Percentiles rank a stretch among this genome's conserved stretches.
Evolutionary conservation across 1,284 basidiomycete species (phyloP).

Genomic region (Fomes fomentarius): DNA sequence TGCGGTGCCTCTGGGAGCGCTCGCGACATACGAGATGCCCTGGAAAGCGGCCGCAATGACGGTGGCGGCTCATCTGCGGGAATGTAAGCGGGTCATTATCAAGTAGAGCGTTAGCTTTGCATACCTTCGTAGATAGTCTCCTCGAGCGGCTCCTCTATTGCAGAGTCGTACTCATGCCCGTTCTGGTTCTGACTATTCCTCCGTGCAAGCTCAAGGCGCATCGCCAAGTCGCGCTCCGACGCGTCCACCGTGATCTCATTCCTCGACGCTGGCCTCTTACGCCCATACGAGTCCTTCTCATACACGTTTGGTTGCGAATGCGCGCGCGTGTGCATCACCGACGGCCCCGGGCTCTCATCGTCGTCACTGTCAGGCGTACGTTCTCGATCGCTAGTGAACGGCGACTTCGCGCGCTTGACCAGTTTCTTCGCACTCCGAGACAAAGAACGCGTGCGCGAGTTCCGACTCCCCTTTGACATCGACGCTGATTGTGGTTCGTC

Average conservation of each 20-base stretch:
- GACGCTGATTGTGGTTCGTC: conserved; percentile 47
- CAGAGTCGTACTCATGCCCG: conserved; percentile 43
- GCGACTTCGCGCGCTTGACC: conserved; percentile 61
- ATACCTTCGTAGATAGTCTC: conserved; percentile 81
- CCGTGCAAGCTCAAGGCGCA: conserved; percentile 77
- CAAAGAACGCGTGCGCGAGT: conserved; percentile 44
- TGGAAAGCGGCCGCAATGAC: conserved; percentile 55
- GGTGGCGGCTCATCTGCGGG: conserved; percentile 61
- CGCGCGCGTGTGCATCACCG: not conserved
- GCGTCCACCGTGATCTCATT: conserved; percentile 52
- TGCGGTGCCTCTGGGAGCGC: conserved; percentile 31
- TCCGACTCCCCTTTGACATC: conserved; percentile 34
- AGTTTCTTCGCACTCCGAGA: conserved; percentile 43
- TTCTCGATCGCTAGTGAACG: conserved; percentile 42
- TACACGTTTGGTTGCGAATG: conserved; percentile 3
- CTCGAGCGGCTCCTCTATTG: conserved; percentile 52
- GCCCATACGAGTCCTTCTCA: conserved; percentile 9
- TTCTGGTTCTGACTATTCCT: conserved; percentile 80
- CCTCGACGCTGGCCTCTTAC: conserved; percentile 39
- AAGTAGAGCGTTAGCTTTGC: conserved; percentile 16
- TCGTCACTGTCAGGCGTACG: conserved; percentile 45
- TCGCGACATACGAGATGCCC: conserved; percentile 41
- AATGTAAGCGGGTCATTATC: not conserved
- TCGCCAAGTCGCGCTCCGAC: conserved; percentile 74
- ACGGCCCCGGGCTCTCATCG: conserved; percentile 21